Base-by-base conservation (phyloP, 148 eudicot species). In the Rhododendron williamsianum region DNA sequence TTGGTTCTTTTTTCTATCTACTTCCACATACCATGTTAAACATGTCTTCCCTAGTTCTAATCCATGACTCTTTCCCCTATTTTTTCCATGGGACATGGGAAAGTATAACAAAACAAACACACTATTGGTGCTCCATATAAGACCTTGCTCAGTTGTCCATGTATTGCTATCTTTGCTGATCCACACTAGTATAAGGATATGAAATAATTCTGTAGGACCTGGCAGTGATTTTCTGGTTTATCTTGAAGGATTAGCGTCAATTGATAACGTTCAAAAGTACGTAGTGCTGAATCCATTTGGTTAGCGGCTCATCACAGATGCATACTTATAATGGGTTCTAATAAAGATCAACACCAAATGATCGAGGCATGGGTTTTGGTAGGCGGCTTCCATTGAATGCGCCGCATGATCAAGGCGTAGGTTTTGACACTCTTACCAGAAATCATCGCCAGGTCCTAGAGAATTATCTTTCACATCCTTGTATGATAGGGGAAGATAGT, bases 91-190 rank as follows among this genome's bases (percentile, higher is more conserved):
- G 98, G 92, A 63, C 86, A 38, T 60, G 86, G 94, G 95, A 65
- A 91, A 72, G 56, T 94, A 92, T 86, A 86, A 94, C 85, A 94
- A 93, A 88, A 87, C 95, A 67, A 94, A 96, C 85, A 96, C 98
- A 16, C 86, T 96, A 76, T 96, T 38, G 87, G 67, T 96, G 81
- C 98, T 85, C 98, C 97, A 7, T 92, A 91, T 89, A 96, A 94
- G 90, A 95, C 98, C 45, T 87, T 93, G 69, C 84, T 88, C 69
- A 94, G 94, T 87, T 95, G 97, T 67, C 92, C 88, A n/a, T 54
- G 91, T 86, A 93, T 96, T 49, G 97, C 93, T 79, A 81, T 96
- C 65, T 94, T 96, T 85, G 97, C 99, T 33, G 3, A 52, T 27
- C 87, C 94, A 1, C 94, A 91, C 85, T 65, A 51, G 54, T 91